A percentile compares a stretch with the other conserved stretches of the same genome.
These are phyloP conservation scores for Penicillium sp. DNA, from an alignment of 2,329 filamentous ascomycete genomes.

Conservation along the genomic window DNA sequence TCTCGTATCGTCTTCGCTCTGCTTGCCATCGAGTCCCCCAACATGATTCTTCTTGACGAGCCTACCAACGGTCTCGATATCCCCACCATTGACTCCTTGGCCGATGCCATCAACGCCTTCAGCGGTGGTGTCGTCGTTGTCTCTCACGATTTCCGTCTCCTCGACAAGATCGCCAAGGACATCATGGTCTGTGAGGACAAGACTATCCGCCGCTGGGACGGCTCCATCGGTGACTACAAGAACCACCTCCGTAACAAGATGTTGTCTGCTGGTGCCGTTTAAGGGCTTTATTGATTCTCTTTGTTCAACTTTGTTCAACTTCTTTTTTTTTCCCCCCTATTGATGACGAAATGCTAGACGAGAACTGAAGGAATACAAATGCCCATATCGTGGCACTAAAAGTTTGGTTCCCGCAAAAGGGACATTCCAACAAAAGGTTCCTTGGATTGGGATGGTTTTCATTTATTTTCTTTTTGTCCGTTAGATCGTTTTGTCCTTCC, in stretches of 20 bases:
- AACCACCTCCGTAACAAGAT: slow-evolving; percentile 99
- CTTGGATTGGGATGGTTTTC: slow-evolving; percentile 14
- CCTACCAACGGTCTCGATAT: slow-evolving; percentile 99
- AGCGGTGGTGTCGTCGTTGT: slow-evolving; percentile 97
- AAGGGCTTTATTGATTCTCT: slow-evolving; percentile 36
- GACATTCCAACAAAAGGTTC: slow-evolving; percentile 8
- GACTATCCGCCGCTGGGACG: slow-evolving; percentile 86
- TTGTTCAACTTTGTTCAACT: slow-evolving; percentile 12
- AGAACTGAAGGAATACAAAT: slow-evolving; percentile 30
- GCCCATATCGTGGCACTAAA: slow-evolving; percentile 17
- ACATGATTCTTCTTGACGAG: slow-evolving; percentile 97
- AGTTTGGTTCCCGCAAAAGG: slow-evolving; percentile 17
- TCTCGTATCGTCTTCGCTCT: slow-evolving; percentile 97
- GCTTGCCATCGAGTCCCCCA: slow-evolving; percentile 89
- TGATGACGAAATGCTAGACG: slow-evolving; percentile 39
- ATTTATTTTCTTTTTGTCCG: slow-evolving; percentile 9
- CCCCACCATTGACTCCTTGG: slow-evolving; percentile 94
- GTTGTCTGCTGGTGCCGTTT: slow-evolving; percentile 82
- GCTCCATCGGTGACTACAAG: slow-evolving; percentile 93
- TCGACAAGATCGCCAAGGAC: slow-evolving; percentile 99
- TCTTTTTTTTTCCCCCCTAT: slow-evolving; percentile 21
- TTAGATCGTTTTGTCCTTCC: slow-evolving; percentile 11
- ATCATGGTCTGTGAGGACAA: slow-evolving; percentile 99
- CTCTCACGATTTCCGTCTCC: slow-evolving; percentile 96
- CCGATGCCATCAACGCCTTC: slow-evolving; percentile 95